A percentile compares a stretch with the other conserved stretches of the same genome.
phyloP scores from a whole-genome alignment of 441 rosid genomes.

The Geranium incanum region DNA sequence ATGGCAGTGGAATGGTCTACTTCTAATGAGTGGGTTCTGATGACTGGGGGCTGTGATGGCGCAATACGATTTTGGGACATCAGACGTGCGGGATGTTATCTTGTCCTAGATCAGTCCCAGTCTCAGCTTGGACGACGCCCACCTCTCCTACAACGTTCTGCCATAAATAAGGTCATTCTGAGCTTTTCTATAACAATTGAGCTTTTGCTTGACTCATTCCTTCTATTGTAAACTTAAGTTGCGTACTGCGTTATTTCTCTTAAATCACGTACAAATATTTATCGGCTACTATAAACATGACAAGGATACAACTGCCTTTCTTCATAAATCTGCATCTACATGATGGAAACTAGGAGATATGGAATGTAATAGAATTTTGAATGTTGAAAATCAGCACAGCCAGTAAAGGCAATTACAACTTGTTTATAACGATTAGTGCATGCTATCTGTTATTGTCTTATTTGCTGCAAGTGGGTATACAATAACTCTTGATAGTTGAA shows the following conservation, averaged over 20 bases:
- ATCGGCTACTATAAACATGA: background rate
- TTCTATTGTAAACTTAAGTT: slow-evolving; percentile 10
- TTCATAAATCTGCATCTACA: background rate
- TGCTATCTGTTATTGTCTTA: background rate
- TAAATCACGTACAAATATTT: background rate
- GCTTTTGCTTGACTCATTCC: slow-evolving; percentile 4
- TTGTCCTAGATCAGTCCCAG: slow-evolving; percentile 71
- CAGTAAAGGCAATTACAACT: background rate
- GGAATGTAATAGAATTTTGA: background rate
- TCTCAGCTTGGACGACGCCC: slow-evolving; percentile 83
- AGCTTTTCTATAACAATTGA: slow-evolving; percentile 1
- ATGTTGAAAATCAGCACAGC: background rate
- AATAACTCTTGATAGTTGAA: slow-evolving; percentile 16
- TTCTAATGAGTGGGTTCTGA: slow-evolving; percentile 81
- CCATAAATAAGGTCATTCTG: slow-evolving; percentile 46
- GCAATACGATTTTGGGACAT: slow-evolving; percentile 97
- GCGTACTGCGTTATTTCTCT: background rate
- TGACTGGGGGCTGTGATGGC: slow-evolving; percentile 94
- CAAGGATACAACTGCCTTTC: background rate
- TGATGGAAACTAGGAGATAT: background rate
- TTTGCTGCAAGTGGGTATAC: slow-evolving; percentile 6
- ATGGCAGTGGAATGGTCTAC: slow-evolving; percentile 94
- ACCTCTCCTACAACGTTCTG: slow-evolving; percentile 43
- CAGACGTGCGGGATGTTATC: slow-evolving; percentile 85
- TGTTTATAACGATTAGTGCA: background rate